Percentiles rank a stretch among this genome's conserved stretches.
Conservation (phyloP, 2,329 filamentous ascomycete species). For the Colletotrichum eremochloae region DNA sequence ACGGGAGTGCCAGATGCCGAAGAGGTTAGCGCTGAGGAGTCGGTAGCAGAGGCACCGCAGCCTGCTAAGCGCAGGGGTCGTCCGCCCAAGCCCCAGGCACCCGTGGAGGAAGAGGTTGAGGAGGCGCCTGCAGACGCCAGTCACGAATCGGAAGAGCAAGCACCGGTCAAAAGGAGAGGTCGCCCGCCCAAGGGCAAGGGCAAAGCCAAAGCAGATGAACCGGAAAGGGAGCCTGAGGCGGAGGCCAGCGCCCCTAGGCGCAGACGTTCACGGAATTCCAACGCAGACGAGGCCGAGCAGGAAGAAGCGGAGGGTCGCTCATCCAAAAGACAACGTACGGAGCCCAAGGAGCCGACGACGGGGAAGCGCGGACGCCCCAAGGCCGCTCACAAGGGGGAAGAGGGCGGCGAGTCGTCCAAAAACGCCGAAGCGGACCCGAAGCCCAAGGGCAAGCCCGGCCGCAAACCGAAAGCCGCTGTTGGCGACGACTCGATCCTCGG, state of each 20-base stretch:
- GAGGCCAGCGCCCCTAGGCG: constrained; percentile 28
- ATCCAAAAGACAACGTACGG: constrained; percentile 43
- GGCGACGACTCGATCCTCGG: constrained; percentile 61
- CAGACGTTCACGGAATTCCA: constrained; percentile 40
- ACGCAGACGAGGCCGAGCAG: constrained; percentile 35
- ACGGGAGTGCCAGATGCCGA: constrained; percentile 47
- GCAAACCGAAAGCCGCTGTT: constrained; percentile 56
- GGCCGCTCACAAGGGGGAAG: constrained; percentile 37
- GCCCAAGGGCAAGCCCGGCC: constrained; percentile 48
- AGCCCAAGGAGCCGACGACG: constrained; percentile 30
- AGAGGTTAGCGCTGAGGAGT: constrained; percentile 43
- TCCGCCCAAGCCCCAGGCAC: constrained; percentile 32
- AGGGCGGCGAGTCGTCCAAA: constrained; percentile 40
- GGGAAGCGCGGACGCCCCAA: constrained; percentile 46
- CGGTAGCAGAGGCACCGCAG: constrained; percentile 35
- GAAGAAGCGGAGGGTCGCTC: constrained; percentile 40
- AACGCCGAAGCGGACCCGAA: constrained; percentile 44
- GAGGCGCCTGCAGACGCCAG: constrained; percentile 43
- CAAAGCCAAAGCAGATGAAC: constrained; percentile 41
- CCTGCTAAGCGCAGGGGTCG: constrained; percentile 35
- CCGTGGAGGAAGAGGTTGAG: constrained; percentile 35
- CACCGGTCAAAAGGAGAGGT: constrained; percentile 25
- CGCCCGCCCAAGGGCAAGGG: constrained; percentile 42
- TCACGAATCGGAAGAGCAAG: constrained; percentile 44
- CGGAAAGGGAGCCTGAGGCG: constrained; percentile 42